Base-by-base conservation (phyloP, 352 stramenopile species). In the Albugo laibachii region DNA sequence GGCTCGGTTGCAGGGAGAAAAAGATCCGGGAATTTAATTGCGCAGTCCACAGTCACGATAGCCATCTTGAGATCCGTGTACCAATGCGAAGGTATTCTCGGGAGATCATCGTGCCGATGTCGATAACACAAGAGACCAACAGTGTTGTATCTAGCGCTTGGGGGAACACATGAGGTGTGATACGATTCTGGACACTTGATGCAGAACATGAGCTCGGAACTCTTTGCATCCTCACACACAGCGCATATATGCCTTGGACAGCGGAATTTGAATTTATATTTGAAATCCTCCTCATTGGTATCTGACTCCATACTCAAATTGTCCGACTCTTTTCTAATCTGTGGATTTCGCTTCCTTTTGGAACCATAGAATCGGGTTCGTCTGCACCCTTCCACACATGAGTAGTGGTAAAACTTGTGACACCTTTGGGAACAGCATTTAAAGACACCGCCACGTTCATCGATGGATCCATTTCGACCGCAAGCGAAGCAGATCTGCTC, bases 161-260 rank as follows among this genome's bases (percentile, higher is more conserved):
- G 87, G 14, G 87, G 82, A 27, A 97, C 85, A 59, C 91, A 97
- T 38, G 84, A 73, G 11, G 91, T 69, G 50, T 97, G 91, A 60
- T 94, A 97, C 24, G 83, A 54, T 55, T 80, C 83, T 2, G 87
- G 85, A 50, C 91, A 97, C 51, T 93, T 75, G 20, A 96, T 63
- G 59, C 91, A 97, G 49, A 55, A 71, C 74, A 93, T 89, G 34
- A 89, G 61, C n/a, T 88, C 80, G 27, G 58, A 61, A 13, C 54
- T 71, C 59, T 79, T 85, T 21, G 58, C 73, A 55, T 65, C 80
- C 53, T 93, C 65, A 41, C 76, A 89, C 40, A 85, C 69, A 2
- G 70, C 69, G 48, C 77, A 91, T 38, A 86, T 65, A 53, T 88
- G 72, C 41, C 85, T 88, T 48, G 84, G 83, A 58, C 87, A 97